Conservation (phyloP, 805 yeast species). For the Metschnikowia bowlesiae region DNA sequence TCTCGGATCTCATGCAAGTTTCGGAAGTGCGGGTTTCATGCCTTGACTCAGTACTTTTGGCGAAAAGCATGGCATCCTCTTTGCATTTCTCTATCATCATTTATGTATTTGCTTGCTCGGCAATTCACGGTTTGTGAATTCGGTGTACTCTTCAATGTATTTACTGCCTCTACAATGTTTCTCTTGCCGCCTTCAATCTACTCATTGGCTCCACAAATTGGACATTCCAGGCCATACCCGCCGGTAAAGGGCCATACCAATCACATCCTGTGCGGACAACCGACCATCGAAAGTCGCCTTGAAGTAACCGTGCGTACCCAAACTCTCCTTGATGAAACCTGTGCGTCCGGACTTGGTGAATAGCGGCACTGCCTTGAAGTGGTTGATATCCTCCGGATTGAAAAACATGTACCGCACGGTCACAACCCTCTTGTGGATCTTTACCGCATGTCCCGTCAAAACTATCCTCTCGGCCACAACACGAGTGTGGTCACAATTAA, state of each 20-base stretch:
- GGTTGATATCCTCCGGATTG: conserved; percentile 80
- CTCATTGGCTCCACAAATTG: conserved; percentile 22
- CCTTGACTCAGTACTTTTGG: too few relatives aligned
- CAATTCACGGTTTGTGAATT: too few relatives aligned
- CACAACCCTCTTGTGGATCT: conserved; percentile 87
- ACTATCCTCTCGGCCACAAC: conserved; percentile 83
- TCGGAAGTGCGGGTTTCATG: too few relatives aligned
- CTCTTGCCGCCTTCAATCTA: background rate
- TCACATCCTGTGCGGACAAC: conserved; percentile 84
- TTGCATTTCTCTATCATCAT: too few relatives aligned
- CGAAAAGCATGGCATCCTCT: too few relatives aligned
- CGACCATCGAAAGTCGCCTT: conserved; percentile 93
- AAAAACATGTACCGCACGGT: conserved; percentile 97
- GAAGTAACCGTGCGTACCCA: conserved; percentile 98
- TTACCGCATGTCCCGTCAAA: conserved; percentile 90
- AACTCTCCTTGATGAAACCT: conserved; percentile 89
- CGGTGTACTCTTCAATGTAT: too few relatives aligned
- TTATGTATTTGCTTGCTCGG: too few relatives aligned
- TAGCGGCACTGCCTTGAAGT: conserved; percentile 87
- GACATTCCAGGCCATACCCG: conserved; percentile 81
- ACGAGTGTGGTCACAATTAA: conserved; percentile 80
- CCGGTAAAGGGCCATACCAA: conserved; percentile 91
- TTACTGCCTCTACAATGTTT: too few relatives aligned
- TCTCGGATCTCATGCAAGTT: too few relatives aligned
- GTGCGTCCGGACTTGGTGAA: conserved; percentile 91